Evolutionary conservation across 2,329 filamentous ascomycete genomes (phyloP).

Genomic region (Elsinoe arachidis): DNA sequence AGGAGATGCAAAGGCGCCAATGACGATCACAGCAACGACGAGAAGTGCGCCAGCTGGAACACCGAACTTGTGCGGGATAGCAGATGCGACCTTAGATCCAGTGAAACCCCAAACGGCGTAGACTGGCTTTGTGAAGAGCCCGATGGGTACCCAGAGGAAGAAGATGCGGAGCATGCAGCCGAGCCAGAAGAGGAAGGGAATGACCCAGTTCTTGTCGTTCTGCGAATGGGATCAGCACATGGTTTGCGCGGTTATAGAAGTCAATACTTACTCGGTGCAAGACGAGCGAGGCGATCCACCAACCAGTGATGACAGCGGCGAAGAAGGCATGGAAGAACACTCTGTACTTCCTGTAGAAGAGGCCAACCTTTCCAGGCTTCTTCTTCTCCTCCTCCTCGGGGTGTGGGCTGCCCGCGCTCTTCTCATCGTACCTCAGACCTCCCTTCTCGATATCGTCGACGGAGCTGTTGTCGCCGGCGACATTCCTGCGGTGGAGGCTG

Average conservation of each 20-base stretch:
- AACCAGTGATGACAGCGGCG: slow-evolving; percentile 31
- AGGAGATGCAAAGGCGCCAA: slow-evolving; percentile 66
- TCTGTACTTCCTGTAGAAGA: slow-evolving; percentile 37
- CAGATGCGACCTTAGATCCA: slow-evolving; percentile 47
- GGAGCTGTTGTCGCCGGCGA: slow-evolving; percentile 3
- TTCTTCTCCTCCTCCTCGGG: slow-evolving; percentile 16
- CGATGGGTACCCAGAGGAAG: slow-evolving; percentile 63
- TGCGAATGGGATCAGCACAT: neutral
- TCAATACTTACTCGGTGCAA: slow-evolving; percentile 47
- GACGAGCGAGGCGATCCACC: slow-evolving; percentile 70
- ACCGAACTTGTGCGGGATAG: slow-evolving; percentile 60
- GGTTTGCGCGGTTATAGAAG: too few relatives aligned
- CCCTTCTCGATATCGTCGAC: slow-evolving; percentile 12
- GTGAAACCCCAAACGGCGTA: slow-evolving; percentile 60
- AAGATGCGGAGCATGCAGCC: slow-evolving; percentile 63
- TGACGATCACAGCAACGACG: slow-evolving; percentile 63
- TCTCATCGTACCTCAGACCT: slow-evolving; percentile 11
- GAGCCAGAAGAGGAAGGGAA: slow-evolving; percentile 76
- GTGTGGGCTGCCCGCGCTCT: neutral
- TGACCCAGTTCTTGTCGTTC: slow-evolving; percentile 67
- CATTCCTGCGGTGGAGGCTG: slow-evolving; percentile 3
- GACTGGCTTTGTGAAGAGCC: slow-evolving; percentile 57
- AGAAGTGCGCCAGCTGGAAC: slow-evolving; percentile 53
- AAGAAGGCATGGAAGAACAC: slow-evolving; percentile 29
- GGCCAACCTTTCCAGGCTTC: slow-evolving; percentile 26